phyloP scores from a whole-genome alignment of 805 yeast species.

The Candida chauliodis region DNA sequence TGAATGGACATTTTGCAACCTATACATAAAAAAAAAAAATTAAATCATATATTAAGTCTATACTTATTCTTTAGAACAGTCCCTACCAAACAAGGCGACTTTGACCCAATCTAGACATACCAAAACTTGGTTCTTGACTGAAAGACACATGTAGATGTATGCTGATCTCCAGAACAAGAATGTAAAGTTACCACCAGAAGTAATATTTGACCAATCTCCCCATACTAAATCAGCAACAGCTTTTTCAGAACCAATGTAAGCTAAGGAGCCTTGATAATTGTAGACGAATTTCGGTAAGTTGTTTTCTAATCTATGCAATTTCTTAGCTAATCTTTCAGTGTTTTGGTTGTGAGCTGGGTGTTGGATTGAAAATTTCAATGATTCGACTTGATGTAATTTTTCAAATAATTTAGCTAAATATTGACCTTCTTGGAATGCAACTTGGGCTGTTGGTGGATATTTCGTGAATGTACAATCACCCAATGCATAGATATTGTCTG shows the following conservation, averaged over 20 bases:
- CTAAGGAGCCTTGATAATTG: conserved; percentile 88
- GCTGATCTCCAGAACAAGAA: conserved; percentile 95
- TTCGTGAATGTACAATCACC: conserved; percentile 95
- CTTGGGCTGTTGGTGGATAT: conserved; percentile 96
- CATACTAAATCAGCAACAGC: conserved; percentile 89
- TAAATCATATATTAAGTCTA: not conserved
- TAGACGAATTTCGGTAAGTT: conserved; percentile 66
- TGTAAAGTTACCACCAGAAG: conserved; percentile 82
- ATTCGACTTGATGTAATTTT: conserved; percentile 59
- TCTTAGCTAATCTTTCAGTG: conserved; percentile 44
- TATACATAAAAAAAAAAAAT: not conserved
- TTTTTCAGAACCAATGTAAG: conserved; percentile 88
- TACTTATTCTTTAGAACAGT: conserved; percentile 69
- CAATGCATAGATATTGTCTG: conserved; percentile 77
- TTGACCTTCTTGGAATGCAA: conserved; percentile 90
- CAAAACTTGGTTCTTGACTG: conserved; percentile 82
- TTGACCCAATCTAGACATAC: conserved; percentile 88
- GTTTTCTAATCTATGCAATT: conserved; percentile 39
- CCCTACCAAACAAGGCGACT: conserved; percentile 87
- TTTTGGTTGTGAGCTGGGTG: conserved; percentile 39
- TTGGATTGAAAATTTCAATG: conserved; percentile 44
- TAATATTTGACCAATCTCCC: conserved; percentile 75
- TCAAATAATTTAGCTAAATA: conserved; percentile 73
- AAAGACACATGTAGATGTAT: conserved; percentile 87
- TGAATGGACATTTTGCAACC: not conserved